Percentiles rank a stretch among this genome's conserved stretches.
phyloP scores from a whole-genome alignment of 768 basidiomycete species.

The Mycena belliarum region DNA sequence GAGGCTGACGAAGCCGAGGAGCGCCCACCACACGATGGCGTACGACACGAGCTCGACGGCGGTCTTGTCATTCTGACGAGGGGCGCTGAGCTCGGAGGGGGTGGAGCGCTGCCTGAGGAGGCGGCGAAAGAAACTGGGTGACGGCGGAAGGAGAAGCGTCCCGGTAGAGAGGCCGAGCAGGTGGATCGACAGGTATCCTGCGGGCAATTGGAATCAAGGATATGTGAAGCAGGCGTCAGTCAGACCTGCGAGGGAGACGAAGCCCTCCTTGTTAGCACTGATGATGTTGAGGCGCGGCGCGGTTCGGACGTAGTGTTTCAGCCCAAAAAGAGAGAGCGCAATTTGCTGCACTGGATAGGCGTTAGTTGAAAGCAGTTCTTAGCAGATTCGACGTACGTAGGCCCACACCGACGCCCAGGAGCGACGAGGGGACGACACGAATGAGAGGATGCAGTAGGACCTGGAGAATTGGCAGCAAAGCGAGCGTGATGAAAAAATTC shows the following conservation, averaged over 20 bases:
- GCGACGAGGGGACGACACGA: slow-evolving; percentile 52
- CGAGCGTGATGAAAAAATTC: slow-evolving; percentile 98
- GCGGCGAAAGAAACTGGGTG: slow-evolving; percentile 55
- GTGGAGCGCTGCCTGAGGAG: slow-evolving; percentile 28
- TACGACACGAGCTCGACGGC: slow-evolving; percentile 79
- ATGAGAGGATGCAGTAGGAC: slow-evolving; percentile 70
- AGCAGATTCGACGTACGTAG: slow-evolving; percentile 42
- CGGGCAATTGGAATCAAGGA: neutral
- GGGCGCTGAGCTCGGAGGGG: slow-evolving; percentile 27
- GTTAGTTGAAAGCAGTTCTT: neutral
- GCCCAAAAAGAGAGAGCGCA: slow-evolving; percentile 51
- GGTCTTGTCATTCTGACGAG: slow-evolving; percentile 70
- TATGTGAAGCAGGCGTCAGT: neutral
- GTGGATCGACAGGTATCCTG: slow-evolving; percentile 90
- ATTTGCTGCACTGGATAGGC: slow-evolving; percentile 68
- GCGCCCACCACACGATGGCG: slow-evolving; percentile 74
- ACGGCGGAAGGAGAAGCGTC: neutral
- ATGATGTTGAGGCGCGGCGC: slow-evolving; percentile 65
- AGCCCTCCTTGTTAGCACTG: slow-evolving; percentile 88
- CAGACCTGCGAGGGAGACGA: slow-evolving; percentile 67
- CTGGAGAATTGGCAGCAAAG: slow-evolving; percentile 73
- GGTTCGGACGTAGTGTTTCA: slow-evolving; percentile 66
- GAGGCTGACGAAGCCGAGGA: slow-evolving; percentile 44
- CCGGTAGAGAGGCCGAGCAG: slow-evolving; percentile 30
- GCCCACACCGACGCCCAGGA: slow-evolving; percentile 64